These are phyloP conservation scores for Fagopyrum tataricum DNA, from an alignment of 148 eudicot genomes.

Conservation along the genomic window DNA sequence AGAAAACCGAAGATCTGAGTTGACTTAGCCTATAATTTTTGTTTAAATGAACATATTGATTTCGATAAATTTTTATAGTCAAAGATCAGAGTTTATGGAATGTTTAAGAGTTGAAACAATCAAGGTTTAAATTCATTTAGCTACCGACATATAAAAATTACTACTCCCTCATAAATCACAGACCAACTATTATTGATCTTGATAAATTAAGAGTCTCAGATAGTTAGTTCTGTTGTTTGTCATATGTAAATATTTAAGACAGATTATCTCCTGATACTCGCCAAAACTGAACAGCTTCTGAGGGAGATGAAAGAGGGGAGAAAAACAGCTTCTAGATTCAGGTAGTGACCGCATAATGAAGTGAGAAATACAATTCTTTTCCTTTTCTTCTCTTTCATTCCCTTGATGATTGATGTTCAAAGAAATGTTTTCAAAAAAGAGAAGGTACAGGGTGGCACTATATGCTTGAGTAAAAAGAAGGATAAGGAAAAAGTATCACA, in stretches of 20 bases:
- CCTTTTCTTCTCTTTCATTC: background rate
- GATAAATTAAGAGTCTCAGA: background rate
- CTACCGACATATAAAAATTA: no score
- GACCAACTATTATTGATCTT: background rate
- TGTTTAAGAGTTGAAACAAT: background rate
- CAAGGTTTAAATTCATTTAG: background rate
- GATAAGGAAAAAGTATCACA: background rate
- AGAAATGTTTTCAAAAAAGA: background rate
- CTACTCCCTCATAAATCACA: background rate
- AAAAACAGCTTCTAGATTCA: background rate
- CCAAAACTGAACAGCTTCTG: background rate
- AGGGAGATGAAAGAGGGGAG: background rate
- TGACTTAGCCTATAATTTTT: no score
- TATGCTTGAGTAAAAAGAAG: background rate
- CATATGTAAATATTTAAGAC: background rate
- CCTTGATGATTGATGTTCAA: background rate
- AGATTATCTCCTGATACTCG: background rate
- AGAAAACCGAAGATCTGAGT: background rate
- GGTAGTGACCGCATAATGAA: background rate
- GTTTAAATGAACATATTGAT: no score
- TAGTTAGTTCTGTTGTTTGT: background rate
- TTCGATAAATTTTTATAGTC: no score
- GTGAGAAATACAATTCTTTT: background rate
- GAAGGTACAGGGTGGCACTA: background rate
- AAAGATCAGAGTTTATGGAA: no score